Conservation (phyloP, 768 basidiomycete species). For the Lactarius hengduanensis region DNA sequence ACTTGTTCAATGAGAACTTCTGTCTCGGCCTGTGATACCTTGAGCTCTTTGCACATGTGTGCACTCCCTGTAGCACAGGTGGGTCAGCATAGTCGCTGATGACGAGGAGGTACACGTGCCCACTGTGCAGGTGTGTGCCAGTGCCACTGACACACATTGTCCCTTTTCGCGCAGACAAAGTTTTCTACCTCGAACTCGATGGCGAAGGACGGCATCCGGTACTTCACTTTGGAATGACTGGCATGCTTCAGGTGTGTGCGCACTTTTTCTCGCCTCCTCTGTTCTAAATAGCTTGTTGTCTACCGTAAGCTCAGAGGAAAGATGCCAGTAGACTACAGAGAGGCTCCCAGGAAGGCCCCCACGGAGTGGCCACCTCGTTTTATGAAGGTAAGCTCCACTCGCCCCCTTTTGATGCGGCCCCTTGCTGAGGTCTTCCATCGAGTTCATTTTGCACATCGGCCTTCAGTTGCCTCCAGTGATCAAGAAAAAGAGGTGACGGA, state of each 20-base stretch:
- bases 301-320: conserved; percentile 49
- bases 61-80: too few relatives aligned
- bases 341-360: conserved; percentile 41
- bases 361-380: conserved; percentile 64
- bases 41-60: too few relatives aligned
- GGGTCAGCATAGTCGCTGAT: too few relatives aligned
- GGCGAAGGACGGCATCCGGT: conserved; percentile 64
- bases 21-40: too few relatives aligned
- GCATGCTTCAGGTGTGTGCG: conserved; percentile 62
- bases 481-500: conserved; percentile 38
- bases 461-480: conserved; percentile 32
- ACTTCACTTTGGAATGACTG: conserved; percentile 84
- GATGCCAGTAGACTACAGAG: conserved; percentile 49
- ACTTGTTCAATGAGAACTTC: too few relatives aligned
- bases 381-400: conserved; percentile 48
- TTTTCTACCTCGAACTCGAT: conserved; percentile 64
- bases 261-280: background rate
- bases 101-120: too few relatives aligned
- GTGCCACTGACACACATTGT: too few relatives aligned
- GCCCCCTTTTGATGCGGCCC: background rate
- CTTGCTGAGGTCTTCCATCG: background rate
- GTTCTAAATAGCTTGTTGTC: conserved; percentile 2
- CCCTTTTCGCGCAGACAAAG: conserved; percentile 45
- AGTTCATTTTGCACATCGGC: conserved; percentile 64
- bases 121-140: too few relatives aligned